These are phyloP conservation scores for Ampelomyces quisqualis DNA, from an alignment of 2,329 filamentous ascomycete species.

Conservation along the genomic window DNA sequence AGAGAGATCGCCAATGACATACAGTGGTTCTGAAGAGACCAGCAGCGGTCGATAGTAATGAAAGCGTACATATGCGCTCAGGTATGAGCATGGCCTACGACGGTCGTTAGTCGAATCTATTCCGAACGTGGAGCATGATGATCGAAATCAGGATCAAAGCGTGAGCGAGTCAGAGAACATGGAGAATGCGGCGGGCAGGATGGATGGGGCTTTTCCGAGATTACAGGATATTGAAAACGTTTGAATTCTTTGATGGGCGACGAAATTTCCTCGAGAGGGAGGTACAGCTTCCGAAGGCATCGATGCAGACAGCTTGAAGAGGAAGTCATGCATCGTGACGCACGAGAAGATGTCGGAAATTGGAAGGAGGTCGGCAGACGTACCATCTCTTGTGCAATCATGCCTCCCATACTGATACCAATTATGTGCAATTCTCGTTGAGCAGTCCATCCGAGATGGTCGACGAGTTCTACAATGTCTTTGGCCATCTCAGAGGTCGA, in stretches of 20 bases:
- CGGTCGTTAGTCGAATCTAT: neutral
- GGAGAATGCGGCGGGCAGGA: no score
- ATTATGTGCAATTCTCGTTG: constrained; percentile 64
- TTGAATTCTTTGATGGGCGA: constrained; percentile 18
- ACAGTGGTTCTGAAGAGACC: constrained; percentile 50
- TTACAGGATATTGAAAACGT: constrained; percentile 27
- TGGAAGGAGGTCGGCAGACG: constrained; percentile 29
- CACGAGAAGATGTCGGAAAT: constrained; percentile 1
- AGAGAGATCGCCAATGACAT: no score
- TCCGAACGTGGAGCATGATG: neutral
- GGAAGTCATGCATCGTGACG: constrained; percentile 15
- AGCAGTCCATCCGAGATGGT: constrained; percentile 68
- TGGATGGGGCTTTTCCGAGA: no score
- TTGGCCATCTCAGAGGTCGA: constrained; percentile 82
- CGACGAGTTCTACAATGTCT: constrained; percentile 69
- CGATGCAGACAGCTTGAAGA: neutral
- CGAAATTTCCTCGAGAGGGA: constrained; percentile 25
- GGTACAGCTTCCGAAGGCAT: constrained; percentile 23
- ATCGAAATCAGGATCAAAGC: neutral
- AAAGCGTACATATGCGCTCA: constrained; percentile 51
- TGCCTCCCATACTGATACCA: constrained; percentile 83
- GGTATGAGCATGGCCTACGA: constrained; percentile 48
- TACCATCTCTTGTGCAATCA: constrained; percentile 84
- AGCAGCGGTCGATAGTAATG: constrained; percentile 53
- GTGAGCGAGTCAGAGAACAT: no score